Evolutionary conservation across 2,329 filamentous ascomycete genomes (phyloP).

Genomic region (Podosphaera leucotricha): DNA sequence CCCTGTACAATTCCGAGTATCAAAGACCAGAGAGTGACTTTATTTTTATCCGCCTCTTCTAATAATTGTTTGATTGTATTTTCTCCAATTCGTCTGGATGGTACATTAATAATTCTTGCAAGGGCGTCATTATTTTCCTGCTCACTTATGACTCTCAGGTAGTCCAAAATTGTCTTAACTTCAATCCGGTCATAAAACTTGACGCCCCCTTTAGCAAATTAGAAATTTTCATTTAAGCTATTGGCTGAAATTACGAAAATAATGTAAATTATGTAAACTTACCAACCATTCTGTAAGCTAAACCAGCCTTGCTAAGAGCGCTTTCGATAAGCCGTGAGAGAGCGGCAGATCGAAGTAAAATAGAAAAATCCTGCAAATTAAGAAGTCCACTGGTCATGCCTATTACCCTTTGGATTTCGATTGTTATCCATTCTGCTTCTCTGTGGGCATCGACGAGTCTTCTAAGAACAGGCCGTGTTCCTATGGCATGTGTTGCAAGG

Average conservation of each 20-base stretch:
- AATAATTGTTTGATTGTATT: conserved; percentile 49
- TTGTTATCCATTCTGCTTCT: conserved; percentile 75
- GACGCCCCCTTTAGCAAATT: conserved; percentile 29
- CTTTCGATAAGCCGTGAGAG: conserved; percentile 73
- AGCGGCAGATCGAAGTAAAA: conserved; percentile 64
- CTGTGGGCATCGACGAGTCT: conserved; percentile 42
- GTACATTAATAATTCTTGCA: conserved; percentile 62
- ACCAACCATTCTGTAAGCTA: conserved; percentile 82
- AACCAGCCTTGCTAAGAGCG: conserved; percentile 53
- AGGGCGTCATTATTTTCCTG: conserved; percentile 74
- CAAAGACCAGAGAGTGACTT: conserved; percentile 53
- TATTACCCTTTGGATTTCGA: conserved; percentile 50
- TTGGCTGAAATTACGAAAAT: neutral
- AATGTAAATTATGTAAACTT: conserved; percentile 8
- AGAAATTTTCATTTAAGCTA: neutral
- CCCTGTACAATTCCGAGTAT: conserved; percentile 35
- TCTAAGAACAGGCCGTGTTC: conserved; percentile 59
- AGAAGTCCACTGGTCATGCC: conserved; percentile 53
- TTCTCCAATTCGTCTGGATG: conserved; percentile 60
- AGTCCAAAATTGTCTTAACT: conserved; percentile 70
- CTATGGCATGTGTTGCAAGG: conserved; percentile 55
- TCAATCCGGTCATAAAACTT: conserved; percentile 85
- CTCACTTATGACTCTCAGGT: conserved; percentile 64
- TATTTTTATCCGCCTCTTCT: conserved; percentile 49
- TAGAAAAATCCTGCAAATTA: conserved; percentile 53